A percentile compares a stretch with the other conserved stretches of the same genome.
phyloP scores from a whole-genome alignment of 202 grass and related monocot genomes.

The Elaeis oleifera region DNA sequence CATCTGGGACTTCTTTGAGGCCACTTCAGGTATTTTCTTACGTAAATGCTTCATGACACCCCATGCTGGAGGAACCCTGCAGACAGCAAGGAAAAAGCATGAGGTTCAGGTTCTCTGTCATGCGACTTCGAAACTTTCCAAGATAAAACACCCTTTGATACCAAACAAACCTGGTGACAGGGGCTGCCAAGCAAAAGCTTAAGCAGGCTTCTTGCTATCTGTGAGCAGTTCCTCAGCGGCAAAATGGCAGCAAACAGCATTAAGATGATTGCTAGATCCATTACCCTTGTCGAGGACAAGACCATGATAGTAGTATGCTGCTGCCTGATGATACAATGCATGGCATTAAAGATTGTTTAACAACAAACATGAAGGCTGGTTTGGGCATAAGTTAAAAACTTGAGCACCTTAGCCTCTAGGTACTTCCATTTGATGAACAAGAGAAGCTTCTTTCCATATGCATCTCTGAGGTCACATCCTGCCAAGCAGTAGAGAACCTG shows the following conservation, averaged over 20 bases:
- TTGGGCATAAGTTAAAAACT: neutral
- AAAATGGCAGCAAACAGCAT: slow-evolving; percentile 70
- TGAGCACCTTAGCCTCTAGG: slow-evolving; percentile 81
- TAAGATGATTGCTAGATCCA: slow-evolving; percentile 58
- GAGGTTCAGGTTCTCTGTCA: neutral
- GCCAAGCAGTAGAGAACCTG: slow-evolving; percentile 77
- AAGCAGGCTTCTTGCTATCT: slow-evolving; percentile 79
- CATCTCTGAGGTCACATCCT: slow-evolving; percentile 70
- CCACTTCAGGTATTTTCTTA: slow-evolving; percentile 84
- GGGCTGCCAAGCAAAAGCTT: slow-evolving; percentile 82
- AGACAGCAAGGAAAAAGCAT: neutral
- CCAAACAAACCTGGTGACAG: slow-evolving; percentile 55
- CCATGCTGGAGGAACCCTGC: slow-evolving; percentile 73
- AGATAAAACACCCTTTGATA: neutral
- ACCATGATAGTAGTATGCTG: slow-evolving; percentile 87
- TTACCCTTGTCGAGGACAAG: slow-evolving; percentile 68
- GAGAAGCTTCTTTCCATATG: slow-evolving; percentile 83
- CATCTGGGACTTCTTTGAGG: slow-evolving; percentile 65
- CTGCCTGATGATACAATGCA: slow-evolving; percentile 39
- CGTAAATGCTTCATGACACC: slow-evolving; percentile 92
- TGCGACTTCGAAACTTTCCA: neutral
- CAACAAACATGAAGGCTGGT: neutral
- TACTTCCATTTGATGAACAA: slow-evolving; percentile 92
- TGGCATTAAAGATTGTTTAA: neutral
- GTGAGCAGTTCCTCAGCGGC: slow-evolving; percentile 68